These are phyloP conservation scores for Gentiana macrophylla DNA, from an alignment of 257 asterid genomes.

Conservation along the genomic window DNA sequence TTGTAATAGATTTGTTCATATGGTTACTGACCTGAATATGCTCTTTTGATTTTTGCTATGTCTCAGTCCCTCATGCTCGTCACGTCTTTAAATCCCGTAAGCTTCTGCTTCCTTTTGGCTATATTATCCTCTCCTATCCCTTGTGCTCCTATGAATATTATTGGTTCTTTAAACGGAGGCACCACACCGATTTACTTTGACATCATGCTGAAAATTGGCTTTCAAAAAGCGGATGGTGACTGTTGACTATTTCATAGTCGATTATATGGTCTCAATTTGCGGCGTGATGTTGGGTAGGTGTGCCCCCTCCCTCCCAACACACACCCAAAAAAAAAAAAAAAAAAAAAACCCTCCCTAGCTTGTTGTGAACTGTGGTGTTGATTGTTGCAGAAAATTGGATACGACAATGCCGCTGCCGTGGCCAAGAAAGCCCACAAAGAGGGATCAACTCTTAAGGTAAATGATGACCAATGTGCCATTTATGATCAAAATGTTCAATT, in stretches of 20 bases:
- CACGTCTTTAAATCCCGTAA: constrained; percentile 92
- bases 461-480: neutral
- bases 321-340: too few species aligned
- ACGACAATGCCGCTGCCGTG: constrained; percentile 89
- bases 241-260: too few species aligned
- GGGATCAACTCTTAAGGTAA: constrained; percentile 83
- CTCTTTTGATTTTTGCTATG: constrained; percentile 8
- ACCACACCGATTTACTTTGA: too few species aligned
- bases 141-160: neutral
- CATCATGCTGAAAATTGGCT: too few species aligned
- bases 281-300: too few species aligned
- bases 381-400: constrained; percentile 76
- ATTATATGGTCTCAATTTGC: too few species aligned
- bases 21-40: constrained; percentile 11
- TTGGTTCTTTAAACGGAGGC: too few species aligned
- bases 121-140: neutral
- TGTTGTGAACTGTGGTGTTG: constrained; percentile 4
- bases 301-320: too few species aligned
- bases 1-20: constrained; percentile 2
- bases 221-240: too few species aligned
- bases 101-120: constrained; percentile 7
- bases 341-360: too few species aligned
- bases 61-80: constrained; percentile 99
- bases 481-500: neutral
- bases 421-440: constrained; percentile 99